These are phyloP conservation scores for Colletotrichum sp. DNA, from an alignment of 2,329 filamentous ascomycete genomes.

Conservation along the genomic window DNA sequence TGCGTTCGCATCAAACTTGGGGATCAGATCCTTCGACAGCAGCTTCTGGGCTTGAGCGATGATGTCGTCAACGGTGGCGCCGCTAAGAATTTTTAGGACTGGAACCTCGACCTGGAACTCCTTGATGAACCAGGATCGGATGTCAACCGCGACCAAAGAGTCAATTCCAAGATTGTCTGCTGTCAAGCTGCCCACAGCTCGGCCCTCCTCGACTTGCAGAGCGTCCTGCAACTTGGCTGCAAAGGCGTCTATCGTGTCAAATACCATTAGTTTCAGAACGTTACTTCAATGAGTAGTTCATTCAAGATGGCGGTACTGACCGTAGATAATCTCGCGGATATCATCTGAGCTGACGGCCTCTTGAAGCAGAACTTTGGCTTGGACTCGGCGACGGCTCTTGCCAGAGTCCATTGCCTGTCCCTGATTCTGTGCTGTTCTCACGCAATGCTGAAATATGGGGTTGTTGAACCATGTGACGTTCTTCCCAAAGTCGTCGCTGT, in stretches of 20 bases:
- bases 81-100: slow-evolving; percentile 48
- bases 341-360: not conserved
- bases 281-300: not conserved
- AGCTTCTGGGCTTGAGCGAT: not conserved
- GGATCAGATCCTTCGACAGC: not conserved
- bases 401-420: not conserved
- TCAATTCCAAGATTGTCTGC: slow-evolving; percentile 27
- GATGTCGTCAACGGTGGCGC: slow-evolving; percentile 23
- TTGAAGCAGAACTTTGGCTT: not conserved
- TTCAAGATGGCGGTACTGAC: not conserved
- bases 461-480: not conserved
- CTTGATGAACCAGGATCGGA: slow-evolving; percentile 52
- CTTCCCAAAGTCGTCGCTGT: not conserved
- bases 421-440: not conserved
- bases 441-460: not conserved
- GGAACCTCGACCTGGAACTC: slow-evolving; percentile 47
- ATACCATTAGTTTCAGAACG: not conserved
- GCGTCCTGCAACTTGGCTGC: not conserved
- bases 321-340: not conserved
- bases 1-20: not conserved
- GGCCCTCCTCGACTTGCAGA: not conserved
- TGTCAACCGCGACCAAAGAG: slow-evolving; percentile 33
- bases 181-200: not conserved
- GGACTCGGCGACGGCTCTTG: not conserved
- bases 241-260: not conserved